phyloP scores from a whole-genome alignment of 495 filamentous ascomycete genomes.

The Trichoderma asperelloides region DNA sequence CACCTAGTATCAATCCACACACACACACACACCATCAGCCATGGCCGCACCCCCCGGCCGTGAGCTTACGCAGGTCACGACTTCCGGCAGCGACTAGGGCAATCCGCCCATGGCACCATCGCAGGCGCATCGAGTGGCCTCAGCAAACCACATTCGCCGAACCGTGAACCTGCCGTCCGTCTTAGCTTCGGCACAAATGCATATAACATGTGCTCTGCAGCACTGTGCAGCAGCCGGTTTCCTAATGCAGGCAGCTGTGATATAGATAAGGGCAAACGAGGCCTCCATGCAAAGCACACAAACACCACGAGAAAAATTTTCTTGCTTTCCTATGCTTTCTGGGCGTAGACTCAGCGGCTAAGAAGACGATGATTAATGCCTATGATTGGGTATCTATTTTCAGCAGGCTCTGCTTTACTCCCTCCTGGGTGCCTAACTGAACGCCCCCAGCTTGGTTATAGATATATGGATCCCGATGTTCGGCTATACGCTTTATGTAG shows the following conservation, averaged over 20 bases:
- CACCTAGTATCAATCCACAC: neutral
- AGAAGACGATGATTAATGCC: neutral
- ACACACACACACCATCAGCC: neutral
- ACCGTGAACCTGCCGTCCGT: neutral
- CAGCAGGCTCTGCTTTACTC: neutral
- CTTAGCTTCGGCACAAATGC: neutral
- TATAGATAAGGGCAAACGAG: neutral
- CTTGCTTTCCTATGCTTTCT: neutral
- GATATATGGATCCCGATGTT: neutral
- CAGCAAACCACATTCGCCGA: conserved; percentile 1
- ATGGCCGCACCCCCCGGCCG: conserved; percentile 3
- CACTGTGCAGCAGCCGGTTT: neutral
- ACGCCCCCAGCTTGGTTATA: neutral
- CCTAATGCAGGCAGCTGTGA: neutral
- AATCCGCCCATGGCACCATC: neutral
- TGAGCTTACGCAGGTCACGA: conserved; percentile 6
- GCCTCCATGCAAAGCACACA: neutral
- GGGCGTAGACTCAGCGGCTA: neutral
- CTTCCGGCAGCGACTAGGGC: conserved; percentile 3
- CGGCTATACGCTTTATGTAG: neutral
- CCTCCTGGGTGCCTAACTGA: neutral
- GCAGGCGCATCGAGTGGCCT: conserved; percentile 5
- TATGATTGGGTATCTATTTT: neutral
- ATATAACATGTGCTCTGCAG: neutral
- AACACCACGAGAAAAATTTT: neutral